Evolutionary conservation across 768 basidiomycete genomes (phyloP).

Genomic region (Holtermannia corniformis): DNA sequence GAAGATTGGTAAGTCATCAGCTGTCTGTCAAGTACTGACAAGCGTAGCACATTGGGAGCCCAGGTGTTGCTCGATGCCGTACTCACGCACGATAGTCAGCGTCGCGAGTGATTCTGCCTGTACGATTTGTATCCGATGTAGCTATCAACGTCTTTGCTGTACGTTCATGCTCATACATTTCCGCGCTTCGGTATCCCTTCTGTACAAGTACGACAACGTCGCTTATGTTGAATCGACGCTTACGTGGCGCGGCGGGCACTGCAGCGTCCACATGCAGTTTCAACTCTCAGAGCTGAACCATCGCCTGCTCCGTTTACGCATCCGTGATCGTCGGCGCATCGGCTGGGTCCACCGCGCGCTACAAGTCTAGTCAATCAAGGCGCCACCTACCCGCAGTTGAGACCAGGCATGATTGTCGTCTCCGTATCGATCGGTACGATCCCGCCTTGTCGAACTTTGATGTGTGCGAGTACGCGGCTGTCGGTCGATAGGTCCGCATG

Average conservation of each 20-base stretch:
- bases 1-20: constrained; percentile 1
- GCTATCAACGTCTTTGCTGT: background rate
- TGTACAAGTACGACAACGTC: background rate
- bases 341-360: background rate
- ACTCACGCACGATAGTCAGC: background rate
- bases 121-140: background rate
- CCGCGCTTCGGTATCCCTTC: background rate
- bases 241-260: background rate
- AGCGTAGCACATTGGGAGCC: background rate
- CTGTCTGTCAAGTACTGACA: too few relatives aligned
- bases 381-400: background rate
- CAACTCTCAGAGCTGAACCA: background rate
- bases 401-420: background rate
- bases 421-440: background rate
- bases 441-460: too few relatives aligned
- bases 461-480: too few relatives aligned
- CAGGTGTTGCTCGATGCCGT: background rate
- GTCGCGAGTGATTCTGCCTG: background rate
- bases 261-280: background rate
- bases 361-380: background rate
- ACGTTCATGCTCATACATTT: background rate
- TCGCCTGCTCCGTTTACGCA: background rate
- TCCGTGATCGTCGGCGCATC: background rate
- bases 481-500: too few relatives aligned
- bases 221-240: background rate